phyloP scores from a whole-genome alignment of 2,329 filamentous ascomycete species.

The Calonectria leucothoes region DNA sequence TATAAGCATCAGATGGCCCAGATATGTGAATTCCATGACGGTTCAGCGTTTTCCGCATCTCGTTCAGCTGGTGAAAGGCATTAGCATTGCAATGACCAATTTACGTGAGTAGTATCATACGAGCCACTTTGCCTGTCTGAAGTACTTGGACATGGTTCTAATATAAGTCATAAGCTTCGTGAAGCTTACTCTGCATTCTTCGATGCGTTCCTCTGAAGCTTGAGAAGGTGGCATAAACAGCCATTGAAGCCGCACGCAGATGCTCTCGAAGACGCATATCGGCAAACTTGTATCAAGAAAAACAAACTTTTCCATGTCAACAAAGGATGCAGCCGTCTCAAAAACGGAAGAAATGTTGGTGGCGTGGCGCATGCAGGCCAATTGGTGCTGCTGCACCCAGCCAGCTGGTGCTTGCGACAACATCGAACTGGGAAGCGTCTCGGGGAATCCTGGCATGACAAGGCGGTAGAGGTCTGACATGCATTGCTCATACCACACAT shows the following conservation, averaged over 20 bases:
- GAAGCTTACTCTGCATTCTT: slow-evolving; percentile 4
- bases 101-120: background rate
- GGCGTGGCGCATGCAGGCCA: slow-evolving; percentile 5
- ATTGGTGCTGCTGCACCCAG: slow-evolving; percentile 5
- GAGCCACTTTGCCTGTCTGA: slow-evolving; percentile 11
- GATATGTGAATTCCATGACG: slow-evolving; percentile 2
- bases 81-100: background rate
- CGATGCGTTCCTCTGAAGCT: background rate
- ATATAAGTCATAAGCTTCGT: slow-evolving; percentile 1
- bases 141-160: slow-evolving; percentile 8
- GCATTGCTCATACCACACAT: slow-evolving; percentile 17
- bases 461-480: slow-evolving; percentile 15
- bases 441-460: slow-evolving; percentile 11
- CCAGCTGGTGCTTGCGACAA: background rate
- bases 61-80: background rate
- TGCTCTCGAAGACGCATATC: slow-evolving; percentile 13
- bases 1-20: background rate
- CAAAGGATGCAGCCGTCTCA: background rate
- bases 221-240: background rate
- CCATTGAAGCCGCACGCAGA: slow-evolving; percentile 8
- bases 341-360: slow-evolving; percentile 8
- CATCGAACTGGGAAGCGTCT: slow-evolving; percentile 3
- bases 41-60: slow-evolving; percentile 4
- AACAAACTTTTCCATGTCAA: slow-evolving; percentile 9
- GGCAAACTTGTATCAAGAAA: slow-evolving; percentile 14